Evolutionary conservation across 495 filamentous ascomycete genomes (phyloP), one percentile per base, ranked within the genome.

Genomic region (Jackrogersella multiformis): DNA sequence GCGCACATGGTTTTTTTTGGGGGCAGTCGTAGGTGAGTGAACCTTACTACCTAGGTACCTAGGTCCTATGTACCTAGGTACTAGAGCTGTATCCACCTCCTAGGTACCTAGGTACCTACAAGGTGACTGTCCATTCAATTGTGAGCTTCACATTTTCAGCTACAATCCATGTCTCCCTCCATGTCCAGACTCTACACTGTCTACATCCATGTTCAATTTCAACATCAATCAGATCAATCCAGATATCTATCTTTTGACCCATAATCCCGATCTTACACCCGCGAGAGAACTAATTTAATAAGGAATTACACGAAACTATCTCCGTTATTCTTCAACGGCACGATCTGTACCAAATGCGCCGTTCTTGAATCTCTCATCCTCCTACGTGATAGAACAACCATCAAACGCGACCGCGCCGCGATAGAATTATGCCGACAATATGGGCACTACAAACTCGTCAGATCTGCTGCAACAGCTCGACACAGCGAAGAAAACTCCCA

Each of bases 401-500:
- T 32, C 30, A 6, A 52, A 69, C 39, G 71, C 71, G 53, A 65
- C 32, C 23, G 54, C 63, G 66, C 57, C 26, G 15, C n/a, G 10
- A 52, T 28, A 15, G 13, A 57, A 68, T 35, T 64, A 74, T 73
- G 70, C 61, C 61, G 60, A 39, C 35, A 66, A 57, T 28, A 75
- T 75, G 73, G 68, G 61, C 20, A 32, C 36, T 18, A 54, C 53
- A 56, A 57, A 64, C 64, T 20, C 54, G 16, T 53, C 56, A 54
- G 44, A 64, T 35, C 46, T 48, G 30, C 48, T 35, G 10, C 67
- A 57, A 23, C 42, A 52, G 16, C 68, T 76, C 8, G 44, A 60
- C 39, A 28, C 60, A 7, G 64, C 66, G 28, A 59, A 52, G 16
- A 79, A 76, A 24, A 81, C 88, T 46, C 81, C 90, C 20, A 93